Conservation (phyloP, 768 basidiomycete genomes). For the Ramaria sp. region DNA sequence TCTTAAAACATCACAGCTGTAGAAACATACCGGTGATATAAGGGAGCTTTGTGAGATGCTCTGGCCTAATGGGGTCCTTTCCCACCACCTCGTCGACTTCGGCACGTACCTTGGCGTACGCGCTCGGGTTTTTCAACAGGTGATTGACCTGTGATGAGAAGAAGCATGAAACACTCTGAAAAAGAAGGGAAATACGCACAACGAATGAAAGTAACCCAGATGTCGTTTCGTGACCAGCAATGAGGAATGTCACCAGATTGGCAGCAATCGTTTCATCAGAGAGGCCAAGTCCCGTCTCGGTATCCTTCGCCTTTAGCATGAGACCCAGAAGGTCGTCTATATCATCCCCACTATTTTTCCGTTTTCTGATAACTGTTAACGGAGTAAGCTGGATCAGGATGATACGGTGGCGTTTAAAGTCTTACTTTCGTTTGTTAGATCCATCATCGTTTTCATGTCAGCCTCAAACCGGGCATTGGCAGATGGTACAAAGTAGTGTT, state of each 20-base stretch:
- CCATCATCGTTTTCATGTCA: constrained; percentile 30
- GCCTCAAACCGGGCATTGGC: constrained; percentile 28
- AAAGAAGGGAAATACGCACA: background rate
- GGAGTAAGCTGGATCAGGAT: background rate
- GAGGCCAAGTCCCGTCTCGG: constrained; percentile 31
- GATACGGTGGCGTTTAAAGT: background rate
- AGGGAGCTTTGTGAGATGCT: constrained; percentile 32
- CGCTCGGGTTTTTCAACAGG: constrained; percentile 33
- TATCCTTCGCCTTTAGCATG: constrained; percentile 36
- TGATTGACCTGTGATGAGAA: constrained; percentile 27
- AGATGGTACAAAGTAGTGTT: constrained; percentile 22
- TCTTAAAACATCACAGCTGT: too few relatives aligned
- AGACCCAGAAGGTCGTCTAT: constrained; percentile 34
- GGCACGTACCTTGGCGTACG: constrained; percentile 31
- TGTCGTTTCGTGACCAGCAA: constrained; percentile 34
- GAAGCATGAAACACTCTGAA: background rate
- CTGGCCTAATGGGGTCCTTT: constrained; percentile 23
- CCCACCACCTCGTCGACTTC: constrained; percentile 39
- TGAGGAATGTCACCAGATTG: constrained; percentile 36
- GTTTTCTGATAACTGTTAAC: constrained; percentile 26
- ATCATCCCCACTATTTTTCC: constrained; percentile 26
- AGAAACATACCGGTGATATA: constrained; percentile 27
- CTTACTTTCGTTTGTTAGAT: constrained; percentile 29
- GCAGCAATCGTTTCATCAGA: constrained; percentile 30
- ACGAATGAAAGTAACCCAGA: constrained; percentile 17